Percentiles rank a stretch among this genome's conserved stretches.
Conservation (phyloP, 1,284 basidiomycete genomes). For the Flammula alnicola region DNA sequence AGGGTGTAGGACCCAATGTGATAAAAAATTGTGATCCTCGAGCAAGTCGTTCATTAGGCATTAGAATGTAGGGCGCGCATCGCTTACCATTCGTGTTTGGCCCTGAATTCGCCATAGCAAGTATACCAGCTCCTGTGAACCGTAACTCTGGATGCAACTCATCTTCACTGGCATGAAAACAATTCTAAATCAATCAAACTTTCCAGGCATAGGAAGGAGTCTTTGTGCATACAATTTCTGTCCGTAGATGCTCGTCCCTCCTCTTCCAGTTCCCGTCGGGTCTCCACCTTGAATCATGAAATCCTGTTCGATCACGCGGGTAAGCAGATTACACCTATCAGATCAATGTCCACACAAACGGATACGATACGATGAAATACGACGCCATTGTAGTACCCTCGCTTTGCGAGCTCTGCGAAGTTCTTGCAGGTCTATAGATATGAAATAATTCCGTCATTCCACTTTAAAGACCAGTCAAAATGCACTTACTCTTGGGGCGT, state of each 20-base stretch:
- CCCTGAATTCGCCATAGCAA: constrained; percentile 96
- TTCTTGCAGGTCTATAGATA: constrained; percentile 87
- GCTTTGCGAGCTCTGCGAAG: constrained; percentile 84
- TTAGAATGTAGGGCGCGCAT: constrained; percentile 4
- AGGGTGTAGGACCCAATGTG: constrained; percentile 88
- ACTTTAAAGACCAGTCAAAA: neutral
- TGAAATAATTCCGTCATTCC: constrained; percentile 17
- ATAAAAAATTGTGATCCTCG: constrained; percentile 95
- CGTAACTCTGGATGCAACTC: constrained; percentile 87
- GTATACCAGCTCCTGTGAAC: constrained; percentile 94
- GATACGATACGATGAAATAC: constrained; percentile 90
- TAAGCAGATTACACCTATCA: constrained; percentile 5
- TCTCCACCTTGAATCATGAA: constrained; percentile 97
- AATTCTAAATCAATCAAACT: constrained; percentile 11
- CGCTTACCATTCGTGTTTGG: constrained; percentile 88
- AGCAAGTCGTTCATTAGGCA: constrained; percentile 5
- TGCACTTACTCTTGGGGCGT: constrained; percentile 81
- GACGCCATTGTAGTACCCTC: constrained; percentile 86
- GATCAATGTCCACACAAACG: constrained; percentile 47
- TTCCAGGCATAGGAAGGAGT: neutral
- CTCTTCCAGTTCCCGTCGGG: constrained; percentile 93
- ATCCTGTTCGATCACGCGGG: constrained; percentile 54
- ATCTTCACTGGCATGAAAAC: constrained; percentile 61
- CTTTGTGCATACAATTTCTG: constrained; percentile 74
- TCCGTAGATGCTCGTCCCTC: constrained; percentile 93